These are phyloP conservation scores for Lanmaoa pseudosensibilis DNA, from an alignment of 768 basidiomycete species.

Conservation along the genomic window DNA sequence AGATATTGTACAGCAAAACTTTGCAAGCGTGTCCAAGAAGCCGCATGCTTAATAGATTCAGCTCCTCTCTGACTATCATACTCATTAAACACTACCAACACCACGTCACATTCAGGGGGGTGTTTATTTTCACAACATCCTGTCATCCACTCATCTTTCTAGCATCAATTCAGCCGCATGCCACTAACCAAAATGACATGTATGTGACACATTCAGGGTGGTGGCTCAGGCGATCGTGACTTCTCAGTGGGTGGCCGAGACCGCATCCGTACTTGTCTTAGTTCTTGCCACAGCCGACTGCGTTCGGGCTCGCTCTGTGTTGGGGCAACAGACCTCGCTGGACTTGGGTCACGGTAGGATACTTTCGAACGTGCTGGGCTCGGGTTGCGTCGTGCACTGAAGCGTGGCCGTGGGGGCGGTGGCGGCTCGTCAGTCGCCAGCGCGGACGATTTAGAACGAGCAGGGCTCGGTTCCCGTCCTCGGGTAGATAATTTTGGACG, in stretches of 20 bases:
- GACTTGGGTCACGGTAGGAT: conserved; percentile 31
- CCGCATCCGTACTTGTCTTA: conserved; percentile 49
- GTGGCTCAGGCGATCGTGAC: conserved; percentile 40
- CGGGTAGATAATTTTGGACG: conserved; percentile 27
- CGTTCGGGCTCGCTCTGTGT: conserved; percentile 40
- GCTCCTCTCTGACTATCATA: conserved; percentile 6
- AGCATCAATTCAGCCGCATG: conserved; percentile 13
- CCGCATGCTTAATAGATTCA: conserved; percentile 19
- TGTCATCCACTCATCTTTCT: conserved; percentile 9
- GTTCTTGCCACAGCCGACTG: conserved; percentile 55
- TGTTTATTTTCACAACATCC: conserved; percentile 8
- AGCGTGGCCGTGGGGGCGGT: conserved; percentile 34
- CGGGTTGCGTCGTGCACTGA: conserved; percentile 37
- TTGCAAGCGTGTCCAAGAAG: conserved; percentile 16
- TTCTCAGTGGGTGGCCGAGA: conserved; percentile 46
- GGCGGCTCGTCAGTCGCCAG: conserved; percentile 23
- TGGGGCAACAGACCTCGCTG: conserved; percentile 27
- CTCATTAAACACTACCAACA: conserved; percentile 15
- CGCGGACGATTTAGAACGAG: conserved; percentile 30
- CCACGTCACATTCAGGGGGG: neutral
- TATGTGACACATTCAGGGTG: conserved; percentile 31
- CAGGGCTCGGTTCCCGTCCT: conserved; percentile 34
- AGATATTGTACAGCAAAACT: conserved; percentile 6
- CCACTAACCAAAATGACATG: conserved; percentile 11
- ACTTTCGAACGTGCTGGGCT: conserved; percentile 40